Evolutionary conservation across 1,139 yeast genomes (phyloP).

Genomic region (Wickerhamomyces sp.): DNA sequence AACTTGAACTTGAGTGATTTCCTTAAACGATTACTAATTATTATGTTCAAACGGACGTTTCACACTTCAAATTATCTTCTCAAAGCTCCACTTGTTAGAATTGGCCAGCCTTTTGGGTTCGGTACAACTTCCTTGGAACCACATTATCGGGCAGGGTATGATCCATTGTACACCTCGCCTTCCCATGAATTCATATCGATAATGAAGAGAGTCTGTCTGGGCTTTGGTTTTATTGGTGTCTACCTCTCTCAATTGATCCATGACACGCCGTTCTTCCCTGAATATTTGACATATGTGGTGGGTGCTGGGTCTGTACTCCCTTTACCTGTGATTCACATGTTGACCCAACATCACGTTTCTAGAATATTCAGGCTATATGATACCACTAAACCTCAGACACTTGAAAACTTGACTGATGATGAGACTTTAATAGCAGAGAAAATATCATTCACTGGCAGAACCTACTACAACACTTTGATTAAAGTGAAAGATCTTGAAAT

Average conservation of each 20-base stretch:
- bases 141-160: constrained; percentile 47
- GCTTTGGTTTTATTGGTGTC: constrained; percentile 50
- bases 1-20: not conserved
- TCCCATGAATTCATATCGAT: constrained; percentile 51
- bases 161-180: constrained; percentile 54
- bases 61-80: not conserved
- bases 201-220: constrained; percentile 48
- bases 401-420: constrained; percentile 53
- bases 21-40: not conserved
- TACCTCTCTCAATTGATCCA: constrained; percentile 52
- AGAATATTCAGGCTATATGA: constrained; percentile 69
- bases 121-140: constrained; percentile 31
- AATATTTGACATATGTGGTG: constrained; percentile 44
- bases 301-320: constrained; percentile 42
- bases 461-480: constrained; percentile 57
- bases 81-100: constrained; percentile 6
- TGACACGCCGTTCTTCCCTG: constrained; percentile 55
- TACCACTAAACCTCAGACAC: constrained; percentile 57
- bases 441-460: constrained; percentile 61
- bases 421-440: constrained; percentile 70
- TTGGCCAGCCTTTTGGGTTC: constrained; percentile 20
- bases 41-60: constrained; percentile 2
- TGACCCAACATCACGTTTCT: constrained; percentile 65
- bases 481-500: constrained; percentile 45
- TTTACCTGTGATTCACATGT: constrained; percentile 46